These are phyloP conservation scores for Ascomycota sp. DNA, from an alignment of 2,329 filamentous ascomycete genomes.

Conservation along the genomic window DNA sequence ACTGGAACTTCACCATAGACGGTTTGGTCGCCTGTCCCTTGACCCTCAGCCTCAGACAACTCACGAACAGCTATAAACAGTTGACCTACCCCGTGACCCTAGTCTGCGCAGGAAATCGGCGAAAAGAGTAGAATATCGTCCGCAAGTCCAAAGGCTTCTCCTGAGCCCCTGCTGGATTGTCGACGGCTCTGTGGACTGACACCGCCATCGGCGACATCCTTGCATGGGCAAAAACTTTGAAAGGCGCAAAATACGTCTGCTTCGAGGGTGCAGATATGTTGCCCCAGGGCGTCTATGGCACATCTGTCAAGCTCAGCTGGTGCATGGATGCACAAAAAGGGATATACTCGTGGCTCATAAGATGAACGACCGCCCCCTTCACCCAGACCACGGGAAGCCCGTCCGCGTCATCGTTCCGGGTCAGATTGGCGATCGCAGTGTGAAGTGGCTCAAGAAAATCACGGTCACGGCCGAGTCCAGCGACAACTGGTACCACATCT, in stretches of 20 bases:
- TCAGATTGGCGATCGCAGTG: slow-evolving; percentile 77
- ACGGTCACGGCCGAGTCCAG: slow-evolving; percentile 61
- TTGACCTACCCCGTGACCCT: slow-evolving; percentile 73
- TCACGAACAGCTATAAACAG: slow-evolving; percentile 58
- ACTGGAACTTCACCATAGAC: slow-evolving; percentile 71
- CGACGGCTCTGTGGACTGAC: slow-evolving; percentile 75
- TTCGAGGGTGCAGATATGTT: slow-evolving; percentile 81
- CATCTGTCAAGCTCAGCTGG: slow-evolving; percentile 75
- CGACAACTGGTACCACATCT: slow-evolving; percentile 89
- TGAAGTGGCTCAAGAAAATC: slow-evolving; percentile 78
- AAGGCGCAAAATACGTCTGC: slow-evolving; percentile 62
- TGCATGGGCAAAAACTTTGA: slow-evolving; percentile 41
- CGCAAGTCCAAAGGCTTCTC: slow-evolving; percentile 87
- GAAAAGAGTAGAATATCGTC: slow-evolving; percentile 84
- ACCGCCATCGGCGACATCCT: slow-evolving; percentile 56
- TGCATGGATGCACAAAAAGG: slow-evolving; percentile 65
- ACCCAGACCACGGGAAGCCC: slow-evolving; percentile 72
- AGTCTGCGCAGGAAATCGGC: slow-evolving; percentile 77
- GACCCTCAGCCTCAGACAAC: slow-evolving; percentile 47
- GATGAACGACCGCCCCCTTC: slow-evolving; percentile 72
- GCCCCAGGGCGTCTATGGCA: slow-evolving; percentile 78
- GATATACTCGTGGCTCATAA: slow-evolving; percentile 72
- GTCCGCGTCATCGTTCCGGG: slow-evolving; percentile 69
- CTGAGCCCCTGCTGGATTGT: slow-evolving; percentile 75
- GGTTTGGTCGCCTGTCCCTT: slow-evolving; percentile 66